Conservation (phyloP, 495 filamentous ascomycete species). For the Annulohypoxylon stygium region DNA sequence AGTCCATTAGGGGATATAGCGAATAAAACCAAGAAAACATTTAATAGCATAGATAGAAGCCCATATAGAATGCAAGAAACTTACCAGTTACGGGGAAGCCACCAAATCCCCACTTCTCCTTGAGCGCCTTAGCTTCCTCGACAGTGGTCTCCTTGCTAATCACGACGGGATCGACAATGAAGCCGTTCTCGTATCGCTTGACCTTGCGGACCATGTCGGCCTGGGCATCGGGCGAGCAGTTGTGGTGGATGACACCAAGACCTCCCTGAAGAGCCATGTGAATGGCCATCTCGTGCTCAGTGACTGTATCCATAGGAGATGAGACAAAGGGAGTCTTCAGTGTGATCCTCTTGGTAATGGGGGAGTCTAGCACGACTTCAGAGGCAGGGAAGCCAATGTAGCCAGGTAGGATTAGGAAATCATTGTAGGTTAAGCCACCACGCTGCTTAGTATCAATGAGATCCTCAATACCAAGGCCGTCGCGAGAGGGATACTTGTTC, state of each 20-base stretch:
- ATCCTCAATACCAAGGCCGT: conserved; percentile 86
- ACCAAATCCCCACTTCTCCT: conserved; percentile 98
- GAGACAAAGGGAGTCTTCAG: conserved; percentile 96
- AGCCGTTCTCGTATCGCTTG: conserved; percentile 99
- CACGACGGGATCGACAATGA: conserved; percentile 96
- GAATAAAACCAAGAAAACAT: conserved; percentile 7
- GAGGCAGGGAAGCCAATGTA: conserved; percentile 88
- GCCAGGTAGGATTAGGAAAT: conserved; percentile 71
- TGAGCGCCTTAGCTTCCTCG: conserved; percentile 89
- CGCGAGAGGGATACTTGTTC: conserved; percentile 76
- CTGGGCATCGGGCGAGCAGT: conserved; percentile 94
- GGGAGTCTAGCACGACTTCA: conserved; percentile 88
- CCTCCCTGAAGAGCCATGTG: conserved; percentile 98
- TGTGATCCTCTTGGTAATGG: conserved; percentile 91
- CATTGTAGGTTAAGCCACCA: conserved; percentile 87
- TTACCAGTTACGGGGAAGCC: conserved; percentile 98
- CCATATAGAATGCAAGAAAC: conserved; percentile 53
- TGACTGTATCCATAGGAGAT: conserved; percentile 99
- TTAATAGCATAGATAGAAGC: conserved; percentile 33
- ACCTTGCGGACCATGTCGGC: conserved; percentile 99
- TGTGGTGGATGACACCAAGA: conserved; percentile 98
- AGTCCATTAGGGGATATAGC: background rate
- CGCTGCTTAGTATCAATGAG: conserved; percentile 87
- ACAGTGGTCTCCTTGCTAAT: conserved; percentile 89
- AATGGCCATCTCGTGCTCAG: conserved; percentile 98